phyloP scores from a whole-genome alignment of 208 protist genomes.

The Trypanosoma vivax region DNA sequence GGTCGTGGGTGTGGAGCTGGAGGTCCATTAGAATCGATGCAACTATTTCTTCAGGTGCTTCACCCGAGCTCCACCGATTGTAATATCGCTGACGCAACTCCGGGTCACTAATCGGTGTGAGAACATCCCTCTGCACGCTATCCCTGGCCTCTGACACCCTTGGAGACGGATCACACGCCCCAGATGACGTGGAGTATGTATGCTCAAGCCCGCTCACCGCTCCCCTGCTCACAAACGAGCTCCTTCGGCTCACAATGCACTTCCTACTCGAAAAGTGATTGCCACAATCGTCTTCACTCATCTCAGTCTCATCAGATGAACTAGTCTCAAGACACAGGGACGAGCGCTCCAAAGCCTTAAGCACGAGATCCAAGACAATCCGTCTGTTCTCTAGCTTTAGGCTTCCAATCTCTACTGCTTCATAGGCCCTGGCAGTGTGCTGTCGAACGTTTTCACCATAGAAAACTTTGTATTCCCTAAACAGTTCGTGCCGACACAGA shows the following conservation, averaged over 20 bases:
- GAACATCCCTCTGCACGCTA: background rate
- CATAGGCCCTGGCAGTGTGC: slow-evolving; percentile 34
- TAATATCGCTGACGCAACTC: slow-evolving; percentile 10
- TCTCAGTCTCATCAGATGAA: slow-evolving; percentile 24
- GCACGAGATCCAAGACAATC: slow-evolving; percentile 38
- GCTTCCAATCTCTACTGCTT: slow-evolving; percentile 16
- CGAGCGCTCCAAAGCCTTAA: slow-evolving; percentile 21
- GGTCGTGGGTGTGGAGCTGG: slow-evolving; percentile 44
- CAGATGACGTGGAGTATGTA: background rate
- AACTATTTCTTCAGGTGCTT: slow-evolving; percentile 30
- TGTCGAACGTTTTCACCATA: slow-evolving; percentile 69
- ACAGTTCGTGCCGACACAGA: slow-evolving; percentile 65
- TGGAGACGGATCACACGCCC: background rate
- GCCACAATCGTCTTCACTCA: slow-evolving; percentile 12
- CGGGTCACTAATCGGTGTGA: slow-evolving; percentile 11
- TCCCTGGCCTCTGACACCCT: slow-evolving; percentile 11
- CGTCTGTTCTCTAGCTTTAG: slow-evolving; percentile 53
- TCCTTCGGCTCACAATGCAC: background rate
- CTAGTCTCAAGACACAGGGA: slow-evolving; percentile 18
- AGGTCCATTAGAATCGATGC: slow-evolving; percentile 47
- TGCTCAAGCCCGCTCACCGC: background rate
- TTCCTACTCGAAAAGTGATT: background rate
- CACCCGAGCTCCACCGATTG: slow-evolving; percentile 10
- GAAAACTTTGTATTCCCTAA: slow-evolving; percentile 53
- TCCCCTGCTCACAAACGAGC: background rate